These are phyloP conservation scores for Stachybotrys chartarum DNA, from an alignment of 2,329 filamentous ascomycete genomes.

Conservation along the genomic window DNA sequence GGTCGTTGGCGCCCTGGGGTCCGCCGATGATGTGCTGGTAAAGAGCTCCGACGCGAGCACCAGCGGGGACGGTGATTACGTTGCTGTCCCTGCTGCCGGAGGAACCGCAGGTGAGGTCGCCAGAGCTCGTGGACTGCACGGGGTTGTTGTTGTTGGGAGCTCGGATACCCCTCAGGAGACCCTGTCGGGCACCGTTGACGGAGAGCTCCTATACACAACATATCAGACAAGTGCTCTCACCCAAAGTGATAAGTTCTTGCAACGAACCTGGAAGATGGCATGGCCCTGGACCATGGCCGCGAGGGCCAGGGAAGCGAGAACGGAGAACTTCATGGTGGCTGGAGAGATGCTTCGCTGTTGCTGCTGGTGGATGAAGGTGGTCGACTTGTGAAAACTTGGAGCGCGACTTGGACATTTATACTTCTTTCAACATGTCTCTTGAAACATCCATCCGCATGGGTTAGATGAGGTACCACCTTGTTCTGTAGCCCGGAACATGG, in stretches of 20 bases:
- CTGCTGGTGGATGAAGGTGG: neutral
- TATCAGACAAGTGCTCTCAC: neutral
- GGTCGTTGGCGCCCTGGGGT: constrained; percentile 31
- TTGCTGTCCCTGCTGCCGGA: constrained; percentile 25
- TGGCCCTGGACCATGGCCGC: constrained; percentile 27
- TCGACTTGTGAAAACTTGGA: neutral
- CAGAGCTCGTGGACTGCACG: constrained; percentile 38
- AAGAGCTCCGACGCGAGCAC: constrained; percentile 38
- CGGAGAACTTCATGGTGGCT: constrained; percentile 8
- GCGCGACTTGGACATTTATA: neutral
- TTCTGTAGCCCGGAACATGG: neutral
- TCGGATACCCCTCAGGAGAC: constrained; percentile 40
- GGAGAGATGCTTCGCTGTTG: neutral
- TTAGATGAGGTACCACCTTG: neutral
- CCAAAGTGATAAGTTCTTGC: constrained; percentile 8
- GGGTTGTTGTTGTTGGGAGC: constrained; percentile 42
- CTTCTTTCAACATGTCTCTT: neutral
- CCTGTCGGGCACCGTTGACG: constrained; percentile 40
- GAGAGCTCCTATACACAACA: constrained; percentile 25
- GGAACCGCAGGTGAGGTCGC: constrained; percentile 39
- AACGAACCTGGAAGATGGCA: constrained; percentile 29
- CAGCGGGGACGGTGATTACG: constrained; percentile 38
- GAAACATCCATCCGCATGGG: neutral
- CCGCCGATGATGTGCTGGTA: constrained; percentile 46
- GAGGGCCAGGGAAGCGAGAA: constrained; percentile 4